Percentiles rank a stretch among this genome's conserved stretches.
These are phyloP conservation scores for Candida succiphila DNA, from an alignment of 805 yeast genomes.

Conservation along the genomic window DNA sequence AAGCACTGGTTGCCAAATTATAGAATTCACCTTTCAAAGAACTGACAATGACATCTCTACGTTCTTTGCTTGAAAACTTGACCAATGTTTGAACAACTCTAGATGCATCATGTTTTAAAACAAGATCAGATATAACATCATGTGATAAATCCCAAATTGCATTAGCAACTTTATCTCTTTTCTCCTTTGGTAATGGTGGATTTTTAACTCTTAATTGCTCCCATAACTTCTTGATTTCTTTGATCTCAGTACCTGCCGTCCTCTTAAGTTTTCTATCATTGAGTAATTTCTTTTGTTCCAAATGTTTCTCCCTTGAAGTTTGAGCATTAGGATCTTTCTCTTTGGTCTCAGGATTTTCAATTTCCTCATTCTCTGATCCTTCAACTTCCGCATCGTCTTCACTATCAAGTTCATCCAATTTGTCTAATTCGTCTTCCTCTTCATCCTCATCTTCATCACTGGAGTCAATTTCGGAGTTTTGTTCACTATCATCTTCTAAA, in stretches of 20 bases:
- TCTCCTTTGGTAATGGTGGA: conserved; percentile 69
- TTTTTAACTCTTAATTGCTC: conserved; percentile 80
- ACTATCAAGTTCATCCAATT: conserved; percentile 14
- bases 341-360: conserved; percentile 16
- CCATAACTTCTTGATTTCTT: conserved; percentile 81
- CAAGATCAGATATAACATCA: conserved; percentile 73
- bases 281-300: conserved; percentile 69
- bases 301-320: conserved; percentile 58
- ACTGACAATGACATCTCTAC: conserved; percentile 59
- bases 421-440: conserved; percentile 21
- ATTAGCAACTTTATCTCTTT: conserved; percentile 67
- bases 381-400: conserved; percentile 21
- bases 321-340: conserved; percentile 28
- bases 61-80: conserved; percentile 72
- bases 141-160: conserved; percentile 80
- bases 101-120: conserved; percentile 92
- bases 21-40: conserved; percentile 70
- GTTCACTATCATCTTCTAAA: conserved; percentile 3
- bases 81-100: conserved; percentile 91
- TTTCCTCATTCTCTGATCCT: conserved; percentile 20
- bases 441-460: conserved; percentile 1
- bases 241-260: conserved; percentile 80
- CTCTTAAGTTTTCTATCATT: conserved; percentile 81
- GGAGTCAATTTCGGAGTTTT: conserved; percentile 2
- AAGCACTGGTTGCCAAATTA: conserved; percentile 80